Percentiles rank a stretch among this genome's conserved stretches.
Evolutionary conservation across 139 green algal genomes (phyloP).

Genomic region (Chlamydomonas sp.): DNA sequence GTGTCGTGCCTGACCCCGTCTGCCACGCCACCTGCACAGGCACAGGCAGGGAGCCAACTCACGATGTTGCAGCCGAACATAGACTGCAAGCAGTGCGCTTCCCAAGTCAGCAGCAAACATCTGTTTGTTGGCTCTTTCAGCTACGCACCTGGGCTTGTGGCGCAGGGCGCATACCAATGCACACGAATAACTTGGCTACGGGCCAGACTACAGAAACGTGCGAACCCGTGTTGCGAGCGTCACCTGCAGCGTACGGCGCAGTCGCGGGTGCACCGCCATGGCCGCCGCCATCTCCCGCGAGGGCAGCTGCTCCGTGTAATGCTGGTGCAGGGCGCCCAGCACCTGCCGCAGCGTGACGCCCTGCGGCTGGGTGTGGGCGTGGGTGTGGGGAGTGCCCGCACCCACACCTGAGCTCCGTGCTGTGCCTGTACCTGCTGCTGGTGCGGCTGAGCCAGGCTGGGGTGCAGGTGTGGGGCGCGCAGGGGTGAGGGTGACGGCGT

Average conservation of each 20-base stretch:
- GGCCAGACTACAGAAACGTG: too few relatives aligned
- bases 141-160: too few relatives aligned
- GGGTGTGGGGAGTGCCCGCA: not conserved
- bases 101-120: too few relatives aligned
- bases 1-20: not conserved
- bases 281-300: not conserved
- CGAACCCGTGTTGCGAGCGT: too few relatives aligned
- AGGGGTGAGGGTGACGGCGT: not conserved
- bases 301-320: not conserved
- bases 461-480: not conserved
- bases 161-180: too few relatives aligned
- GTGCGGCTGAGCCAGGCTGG: not conserved
- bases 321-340: not conserved
- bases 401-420: too few relatives aligned
- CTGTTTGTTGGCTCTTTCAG: too few relatives aligned
- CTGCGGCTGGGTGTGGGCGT: not conserved
- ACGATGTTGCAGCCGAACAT: too few relatives aligned
- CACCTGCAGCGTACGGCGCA: slow-evolving; percentile 14
- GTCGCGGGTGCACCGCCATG: not conserved
- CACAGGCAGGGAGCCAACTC: too few relatives aligned
- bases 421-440: too few relatives aligned
- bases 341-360: not conserved
- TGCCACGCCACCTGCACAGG: slow-evolving; percentile 18
- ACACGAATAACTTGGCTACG: too few relatives aligned
- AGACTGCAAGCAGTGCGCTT: too few relatives aligned